Conservation (phyloP, 2,329 filamentous ascomycete species). For the Bipolaris gigantea region DNA sequence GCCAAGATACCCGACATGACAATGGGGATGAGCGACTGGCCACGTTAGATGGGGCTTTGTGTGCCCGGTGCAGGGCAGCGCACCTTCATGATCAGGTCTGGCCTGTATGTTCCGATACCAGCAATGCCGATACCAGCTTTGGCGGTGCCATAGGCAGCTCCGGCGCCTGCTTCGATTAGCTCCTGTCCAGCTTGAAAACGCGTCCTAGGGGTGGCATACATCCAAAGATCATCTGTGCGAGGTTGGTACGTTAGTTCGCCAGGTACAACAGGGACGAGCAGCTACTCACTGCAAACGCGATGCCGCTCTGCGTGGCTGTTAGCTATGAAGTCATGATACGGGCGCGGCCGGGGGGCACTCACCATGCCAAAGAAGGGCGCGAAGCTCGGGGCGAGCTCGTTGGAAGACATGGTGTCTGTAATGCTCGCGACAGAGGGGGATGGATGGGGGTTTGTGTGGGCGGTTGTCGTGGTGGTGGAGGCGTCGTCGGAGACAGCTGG, state of each 20-base stretch:
- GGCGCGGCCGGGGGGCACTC: conserved; percentile 44
- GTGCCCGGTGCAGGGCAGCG: neutral
- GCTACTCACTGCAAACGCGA: conserved; percentile 64
- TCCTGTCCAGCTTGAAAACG: conserved; percentile 5
- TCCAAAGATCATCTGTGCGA: conserved; percentile 71
- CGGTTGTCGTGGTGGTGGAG: conserved; percentile 6
- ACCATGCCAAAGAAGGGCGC: conserved; percentile 90
- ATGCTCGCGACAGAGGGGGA: neutral
- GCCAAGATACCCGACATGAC: conserved; percentile 99
- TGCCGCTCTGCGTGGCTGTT: conserved; percentile 64
- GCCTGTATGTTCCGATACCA: conserved; percentile 80
- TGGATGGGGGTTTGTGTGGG: conserved; percentile 2
- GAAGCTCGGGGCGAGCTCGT: conserved; percentile 67
- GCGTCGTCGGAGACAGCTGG: conserved; percentile 9
- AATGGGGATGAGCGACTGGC: conserved; percentile 77
- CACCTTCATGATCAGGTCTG: conserved; percentile 91
- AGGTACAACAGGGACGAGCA: conserved; percentile 3
- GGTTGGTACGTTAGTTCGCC: conserved; percentile 27
- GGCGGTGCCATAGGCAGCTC: conserved; percentile 83
- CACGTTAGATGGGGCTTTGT: conserved; percentile 25
- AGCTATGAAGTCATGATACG: conserved; percentile 37
- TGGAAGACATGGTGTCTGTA: conserved; percentile 24
- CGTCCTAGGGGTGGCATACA: conserved; percentile 57
- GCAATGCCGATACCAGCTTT: conserved; percentile 88
- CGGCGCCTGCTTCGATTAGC: conserved; percentile 56